Evolutionary conservation across 2,329 filamentous ascomycete genomes (phyloP).

Genomic region (Cytospora mali): DNA sequence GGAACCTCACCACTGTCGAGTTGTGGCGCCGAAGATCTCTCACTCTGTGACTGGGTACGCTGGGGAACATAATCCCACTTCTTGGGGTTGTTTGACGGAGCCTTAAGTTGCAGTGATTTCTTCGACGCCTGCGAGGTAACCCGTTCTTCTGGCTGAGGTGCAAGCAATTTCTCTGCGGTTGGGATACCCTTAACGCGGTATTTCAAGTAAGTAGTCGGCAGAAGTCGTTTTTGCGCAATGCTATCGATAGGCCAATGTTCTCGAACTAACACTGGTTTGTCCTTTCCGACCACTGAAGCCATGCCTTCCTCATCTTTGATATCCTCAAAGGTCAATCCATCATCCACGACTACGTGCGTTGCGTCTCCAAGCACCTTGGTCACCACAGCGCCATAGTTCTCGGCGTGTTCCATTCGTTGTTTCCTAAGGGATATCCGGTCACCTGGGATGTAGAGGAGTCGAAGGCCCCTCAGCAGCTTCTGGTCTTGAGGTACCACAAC

Average conservation of each 20-base stretch:
- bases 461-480: conserved; percentile 62
- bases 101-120: conserved; percentile 53
- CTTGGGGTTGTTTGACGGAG: conserved; percentile 41
- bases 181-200: conserved; percentile 61
- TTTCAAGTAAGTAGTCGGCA: conserved; percentile 54
- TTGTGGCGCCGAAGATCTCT: conserved; percentile 30
- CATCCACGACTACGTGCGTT: conserved; percentile 82
- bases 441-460: conserved; percentile 80
- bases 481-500: conserved; percentile 51
- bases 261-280: conserved; percentile 59
- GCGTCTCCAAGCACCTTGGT: conserved; percentile 59
- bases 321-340: conserved; percentile 63
- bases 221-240: conserved; percentile 57
- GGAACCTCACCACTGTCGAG: background rate
- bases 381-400: conserved; percentile 76
- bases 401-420: conserved; percentile 72
- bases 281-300: conserved; percentile 37
- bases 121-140: conserved; percentile 31
- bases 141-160: conserved; percentile 28
- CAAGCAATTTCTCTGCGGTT: conserved; percentile 22
- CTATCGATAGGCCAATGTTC: conserved; percentile 72
- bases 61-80: conserved; percentile 44
- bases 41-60: conserved; percentile 36
- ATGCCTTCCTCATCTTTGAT: conserved; percentile 56
- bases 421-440: conserved; percentile 71